These are phyloP conservation scores for Citrullus colocynthis DNA, from an alignment of 306 rosid genomes.

Conservation along the genomic window DNA sequence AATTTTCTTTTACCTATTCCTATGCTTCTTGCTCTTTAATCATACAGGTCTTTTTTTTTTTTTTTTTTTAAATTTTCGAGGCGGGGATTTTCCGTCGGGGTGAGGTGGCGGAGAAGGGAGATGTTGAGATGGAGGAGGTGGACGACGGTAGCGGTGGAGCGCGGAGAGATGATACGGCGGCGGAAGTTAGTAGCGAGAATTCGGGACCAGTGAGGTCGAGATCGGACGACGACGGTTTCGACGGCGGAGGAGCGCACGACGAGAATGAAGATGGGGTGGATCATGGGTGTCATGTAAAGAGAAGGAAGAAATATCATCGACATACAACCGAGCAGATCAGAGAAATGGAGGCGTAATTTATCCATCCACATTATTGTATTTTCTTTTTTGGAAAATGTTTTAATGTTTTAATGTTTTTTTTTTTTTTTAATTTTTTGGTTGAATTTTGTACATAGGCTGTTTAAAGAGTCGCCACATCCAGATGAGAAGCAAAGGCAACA, in stretches of 20 bases:
- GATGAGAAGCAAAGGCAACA: conserved; percentile 98
- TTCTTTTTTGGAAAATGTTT: neutral
- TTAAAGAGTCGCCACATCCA: conserved; percentile 96
- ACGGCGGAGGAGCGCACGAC: conserved; percentile 43
- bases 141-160: conserved; percentile 72
- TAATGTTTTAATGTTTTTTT: neutral
- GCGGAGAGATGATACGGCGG: conserved; percentile 37
- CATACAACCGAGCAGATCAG: conserved; percentile 84
- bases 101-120: conserved; percentile 14
- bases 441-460: conserved; percentile 36
- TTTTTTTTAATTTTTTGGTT: neutral
- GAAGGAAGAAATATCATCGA: conserved; percentile 84
- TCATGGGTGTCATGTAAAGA: conserved; percentile 48
- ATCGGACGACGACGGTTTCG: conserved; percentile 68
- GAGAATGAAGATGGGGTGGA: conserved; percentile 34
- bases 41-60: too few species aligned
- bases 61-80: conserved; percentile 14
- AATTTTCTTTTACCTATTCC: too few species aligned
- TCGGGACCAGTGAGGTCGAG: conserved; percentile 72
- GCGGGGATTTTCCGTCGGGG: conserved; percentile 89
- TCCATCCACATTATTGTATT: neutral
- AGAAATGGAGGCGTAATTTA: conserved; percentile 86
- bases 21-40: too few species aligned
- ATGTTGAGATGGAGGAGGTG: conserved; percentile 67
- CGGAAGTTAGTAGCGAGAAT: conserved; percentile 80